Evolutionary conservation across 495 filamentous ascomycete species (phyloP).

Genomic region (Neurospora sp.): DNA sequence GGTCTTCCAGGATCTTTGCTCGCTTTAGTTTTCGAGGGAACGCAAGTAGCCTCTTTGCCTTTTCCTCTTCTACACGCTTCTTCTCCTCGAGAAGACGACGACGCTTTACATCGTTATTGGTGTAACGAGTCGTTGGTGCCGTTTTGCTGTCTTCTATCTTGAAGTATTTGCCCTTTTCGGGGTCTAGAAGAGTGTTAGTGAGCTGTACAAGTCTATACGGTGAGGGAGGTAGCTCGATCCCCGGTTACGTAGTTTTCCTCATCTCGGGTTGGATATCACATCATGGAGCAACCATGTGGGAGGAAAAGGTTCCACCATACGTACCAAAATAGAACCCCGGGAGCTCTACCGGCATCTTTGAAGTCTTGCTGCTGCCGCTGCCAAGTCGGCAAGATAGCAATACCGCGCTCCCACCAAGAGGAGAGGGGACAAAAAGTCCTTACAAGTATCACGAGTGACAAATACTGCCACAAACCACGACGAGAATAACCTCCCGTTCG

Average conservation of each 20-base stretch:
- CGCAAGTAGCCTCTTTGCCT: constrained; percentile 10
- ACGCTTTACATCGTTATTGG: constrained; percentile 25
- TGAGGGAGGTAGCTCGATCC: background rate
- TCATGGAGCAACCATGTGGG: background rate
- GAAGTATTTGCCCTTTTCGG: constrained; percentile 37
- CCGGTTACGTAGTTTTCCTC: background rate
- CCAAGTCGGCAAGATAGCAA: background rate
- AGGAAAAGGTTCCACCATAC: background rate
- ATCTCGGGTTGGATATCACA: background rate
- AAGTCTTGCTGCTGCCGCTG: background rate
- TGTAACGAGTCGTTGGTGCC: constrained; percentile 29
- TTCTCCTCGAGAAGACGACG: constrained; percentile 20
- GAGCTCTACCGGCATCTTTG: background rate
- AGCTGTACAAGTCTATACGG: background rate
- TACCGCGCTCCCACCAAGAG: background rate
- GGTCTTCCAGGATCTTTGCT: background rate
- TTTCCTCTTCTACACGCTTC: constrained; percentile 1
- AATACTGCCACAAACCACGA: background rate
- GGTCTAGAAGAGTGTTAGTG: constrained; percentile 18
- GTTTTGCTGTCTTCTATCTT: constrained; percentile 28
- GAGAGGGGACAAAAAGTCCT: background rate
- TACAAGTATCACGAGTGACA: background rate
- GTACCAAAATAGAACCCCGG: background rate
- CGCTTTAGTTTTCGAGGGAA: background rate
- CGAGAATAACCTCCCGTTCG: background rate